Base-by-base conservation (phyloP, 805 yeast species). In the Lipomyces sp. region DNA sequence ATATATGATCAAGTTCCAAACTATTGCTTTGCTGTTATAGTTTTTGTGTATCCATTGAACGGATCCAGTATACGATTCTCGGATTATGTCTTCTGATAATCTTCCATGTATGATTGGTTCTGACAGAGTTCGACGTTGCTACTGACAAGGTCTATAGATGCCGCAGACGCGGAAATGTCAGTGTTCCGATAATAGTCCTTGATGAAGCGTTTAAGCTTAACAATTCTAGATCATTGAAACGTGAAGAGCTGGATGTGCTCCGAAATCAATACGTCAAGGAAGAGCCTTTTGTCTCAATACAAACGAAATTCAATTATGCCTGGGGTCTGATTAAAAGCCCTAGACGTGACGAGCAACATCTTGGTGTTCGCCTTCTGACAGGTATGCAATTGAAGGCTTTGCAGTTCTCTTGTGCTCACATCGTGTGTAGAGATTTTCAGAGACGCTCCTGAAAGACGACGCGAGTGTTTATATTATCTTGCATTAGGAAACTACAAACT, bases 251-350 rank as follows among this genome's bases (percentile, higher is more conserved):
- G 53, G 88, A 86, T 15, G 84, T 92, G 0, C 83, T 95, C 37
- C 87, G 86, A 69, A 84, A 87, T 72, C 97, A 92, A 73, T 92
- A 90, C 53, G 85, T 86, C 34, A 81, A 88, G 1, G 98, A 95
- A 76, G 87, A 90, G 39, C 96, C 95, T 4, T 81, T 84, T 51
- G 92, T 91, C 0, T 83, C 93, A 0, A 83, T 90, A 0, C 98
- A 92, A 77, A 88, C 97, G 1, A 85, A 87, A 65, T 95, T 95
- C 83, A 95, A 96, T 78, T 90, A 90, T 73, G 96, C 98, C 0
- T 95, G 99, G 99, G 99, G 96, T 2, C 81, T 95, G 60, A 85
- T 96, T 69, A 93, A 92, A 76, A 87, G 96, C 1, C 75, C 77
- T 60, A 81, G 83, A 59, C 80, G 82, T 30, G 83, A 81, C 51